Base-by-base conservation (phyloP, 1,139 yeast species). In the Sugiyamaella paludigena region DNA sequence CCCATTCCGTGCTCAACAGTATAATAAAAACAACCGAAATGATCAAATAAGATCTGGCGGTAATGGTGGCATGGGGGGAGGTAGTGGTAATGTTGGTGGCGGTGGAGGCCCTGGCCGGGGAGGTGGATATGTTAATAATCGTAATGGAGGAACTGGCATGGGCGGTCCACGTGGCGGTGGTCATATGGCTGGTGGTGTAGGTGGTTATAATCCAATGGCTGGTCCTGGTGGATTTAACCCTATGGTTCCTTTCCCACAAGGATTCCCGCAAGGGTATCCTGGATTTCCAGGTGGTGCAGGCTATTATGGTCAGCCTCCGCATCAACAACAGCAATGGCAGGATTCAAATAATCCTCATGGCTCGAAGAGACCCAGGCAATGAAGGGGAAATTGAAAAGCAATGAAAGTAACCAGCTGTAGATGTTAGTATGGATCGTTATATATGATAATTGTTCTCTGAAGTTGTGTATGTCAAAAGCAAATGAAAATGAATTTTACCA, bases 341-440 rank as follows among this genome's bases (percentile, higher is more conserved):
- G 37, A 45, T 12, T 13, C 40, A 10, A 31, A 41, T 29, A 46
- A 46, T 30, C 49, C 49, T 24, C 49, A 46, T 36, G 49, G 49
- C 6, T 31, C 42, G 2, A 46, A 46, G 31, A 38, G 49, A 27
- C 38, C 49, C 2, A 40, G 47, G 10, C 47, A 43, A 26, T 43
- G 27, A 32, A 10, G n/a, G n/a, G n/a, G n/a, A n/a, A n/a, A n/a
- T n/a, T n/a, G n/a, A n/a, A n/a, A n/a, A n/a, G n/a, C n/a, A n/a
- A n/a, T 9, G 9, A n/a, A 31, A 4, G 34, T n/a, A 19, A 5
- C 5, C 24, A 19, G 5, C 24, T 19, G 5, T 19, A n/a, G n/a
- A 5, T 19, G 5, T 19, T 19, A 19, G 5, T 19, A 19, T 19
- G 24, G 10, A 10, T 1, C n/a, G 32, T 37, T 8, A 5, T 16